Evolutionary conservation across 345 rosid genomes (phyloP).

Genomic region (Isatis tinctoria): DNA sequence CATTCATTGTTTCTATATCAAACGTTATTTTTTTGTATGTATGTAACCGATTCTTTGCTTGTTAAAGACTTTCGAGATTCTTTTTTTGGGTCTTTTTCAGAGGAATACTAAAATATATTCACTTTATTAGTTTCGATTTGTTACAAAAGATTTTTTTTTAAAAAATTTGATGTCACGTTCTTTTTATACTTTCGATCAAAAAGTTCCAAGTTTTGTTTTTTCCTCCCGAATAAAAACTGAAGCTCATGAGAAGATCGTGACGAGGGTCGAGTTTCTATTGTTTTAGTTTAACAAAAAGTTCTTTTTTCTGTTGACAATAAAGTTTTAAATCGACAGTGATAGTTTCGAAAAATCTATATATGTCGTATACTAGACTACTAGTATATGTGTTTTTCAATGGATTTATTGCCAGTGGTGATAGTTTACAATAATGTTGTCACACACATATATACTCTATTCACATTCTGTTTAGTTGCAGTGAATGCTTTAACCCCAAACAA

Average conservation of each 20-base stretch:
- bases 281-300: background rate
- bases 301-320: background rate
- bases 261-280: background rate
- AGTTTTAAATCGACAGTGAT: background rate
- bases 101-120: constrained; percentile 5
- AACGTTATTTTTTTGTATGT: background rate
- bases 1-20: constrained; percentile 4
- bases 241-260: constrained; percentile 22
- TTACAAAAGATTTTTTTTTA: constrained; percentile 13
- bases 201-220: background rate
- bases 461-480: constrained; percentile 16
- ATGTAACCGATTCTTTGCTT: constrained; percentile 29
- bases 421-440: background rate
- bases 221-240: background rate
- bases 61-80: constrained; percentile 19
- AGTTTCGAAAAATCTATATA: background rate
- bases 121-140: constrained; percentile 21
- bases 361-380: no score
- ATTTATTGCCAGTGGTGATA: background rate
- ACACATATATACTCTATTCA: background rate
- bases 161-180: constrained; percentile 23
- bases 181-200: constrained; percentile 20
- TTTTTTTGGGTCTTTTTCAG: background rate
- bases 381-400: background rate
- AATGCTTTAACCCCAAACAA: background rate